These are phyloP conservation scores for Yamadazyma kitorensis DNA, from an alignment of 805 yeast genomes.

Conservation along the genomic window DNA sequence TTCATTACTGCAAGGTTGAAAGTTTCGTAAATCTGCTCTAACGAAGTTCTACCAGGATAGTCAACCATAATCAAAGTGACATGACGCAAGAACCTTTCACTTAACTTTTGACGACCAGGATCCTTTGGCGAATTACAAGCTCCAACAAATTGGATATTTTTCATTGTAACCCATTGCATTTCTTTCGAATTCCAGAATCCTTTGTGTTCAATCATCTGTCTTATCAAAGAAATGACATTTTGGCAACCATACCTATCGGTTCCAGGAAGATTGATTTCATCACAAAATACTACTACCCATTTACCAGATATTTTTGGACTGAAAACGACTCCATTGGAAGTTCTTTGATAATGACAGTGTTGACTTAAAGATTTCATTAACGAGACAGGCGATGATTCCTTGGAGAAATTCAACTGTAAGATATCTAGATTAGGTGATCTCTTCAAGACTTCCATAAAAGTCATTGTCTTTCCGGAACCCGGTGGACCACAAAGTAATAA, in stretches of 20 bases:
- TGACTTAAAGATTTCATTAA: slow-evolving; percentile 68
- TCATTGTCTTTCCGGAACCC: slow-evolving; percentile 96
- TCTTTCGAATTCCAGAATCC: slow-evolving; percentile 75
- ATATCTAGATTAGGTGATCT: slow-evolving; percentile 56
- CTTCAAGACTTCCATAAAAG: slow-evolving; percentile 65
- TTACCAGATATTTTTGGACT: slow-evolving; percentile 61
- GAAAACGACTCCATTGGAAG: slow-evolving; percentile 50
- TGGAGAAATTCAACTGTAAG: slow-evolving; percentile 75
- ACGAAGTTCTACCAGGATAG: slow-evolving; percentile 65
- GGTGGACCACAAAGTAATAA: slow-evolving; percentile 91
- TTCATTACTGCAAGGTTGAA: slow-evolving; percentile 57
- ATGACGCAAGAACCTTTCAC: slow-evolving; percentile 65
- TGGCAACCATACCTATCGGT: slow-evolving; percentile 74
- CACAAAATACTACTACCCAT: slow-evolving; percentile 83
- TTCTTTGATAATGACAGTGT: slow-evolving; percentile 57
- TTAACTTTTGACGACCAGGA: slow-evolving; percentile 62
- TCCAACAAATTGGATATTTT: slow-evolving; percentile 79
- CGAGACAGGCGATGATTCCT: slow-evolving; percentile 64
- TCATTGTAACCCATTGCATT: slow-evolving; percentile 62
- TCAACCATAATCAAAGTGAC: slow-evolving; percentile 67
- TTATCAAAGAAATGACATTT: slow-evolving; percentile 61
- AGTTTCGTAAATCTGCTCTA: slow-evolving; percentile 63
- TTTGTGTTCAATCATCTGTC: slow-evolving; percentile 67
- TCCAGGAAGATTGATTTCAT: slow-evolving; percentile 83
- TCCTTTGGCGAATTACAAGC: slow-evolving; percentile 92